Base-by-base conservation (phyloP, 1,139 yeast genomes). In the Diutina mesorugosa region DNA sequence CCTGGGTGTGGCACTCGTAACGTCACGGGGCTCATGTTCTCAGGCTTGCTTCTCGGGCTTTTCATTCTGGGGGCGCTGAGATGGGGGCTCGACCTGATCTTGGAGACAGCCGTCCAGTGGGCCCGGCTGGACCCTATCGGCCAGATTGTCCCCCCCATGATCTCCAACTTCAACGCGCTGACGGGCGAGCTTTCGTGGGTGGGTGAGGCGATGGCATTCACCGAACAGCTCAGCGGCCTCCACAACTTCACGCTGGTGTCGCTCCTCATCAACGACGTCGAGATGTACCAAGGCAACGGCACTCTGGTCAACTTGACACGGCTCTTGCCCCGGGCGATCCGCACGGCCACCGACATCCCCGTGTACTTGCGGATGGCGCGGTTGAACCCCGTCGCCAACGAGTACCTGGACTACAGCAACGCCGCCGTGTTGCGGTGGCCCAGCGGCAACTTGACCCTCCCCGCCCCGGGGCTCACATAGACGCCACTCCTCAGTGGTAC, bases 1-100 rank as follows among this genome's bases (percentile, higher is more conserved):
- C 97, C 97, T 0, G 98, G 97, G 0, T 89, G 97, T 55, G 82
- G 90, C 12, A 87, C 96, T 0, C 76, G 85, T 59, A 90, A 95
- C 0, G 65, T 80, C 53, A 77, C 88, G 0, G 90, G 90, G 0
- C 73, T 86, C 56, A 61, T 82, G 26, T 86, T 90, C 65, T 97
- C 90, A 66, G 98, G 98, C 1, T 78, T 93, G 1, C 72, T 93
- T 30, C 68, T 89, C 1, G 99, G 98, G 0, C 72, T 91, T 47
- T 79, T 87, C 57, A 76, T 90, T 8, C 86, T 93, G 28, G 99
- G 99, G 0, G 83, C 90, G 1, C 84, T 96, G 0, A 75, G 95
- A 59, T 91, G 99, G 99, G 97, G 95, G 56, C 84, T 87, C 64
- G 98, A 95, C 2, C 84, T 96, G 28, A 84, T 91, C 58, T 83